Evolutionary conservation across 169 alveolate species (phyloP).

Genomic region (Plasmodium gallinaceum): DNA sequence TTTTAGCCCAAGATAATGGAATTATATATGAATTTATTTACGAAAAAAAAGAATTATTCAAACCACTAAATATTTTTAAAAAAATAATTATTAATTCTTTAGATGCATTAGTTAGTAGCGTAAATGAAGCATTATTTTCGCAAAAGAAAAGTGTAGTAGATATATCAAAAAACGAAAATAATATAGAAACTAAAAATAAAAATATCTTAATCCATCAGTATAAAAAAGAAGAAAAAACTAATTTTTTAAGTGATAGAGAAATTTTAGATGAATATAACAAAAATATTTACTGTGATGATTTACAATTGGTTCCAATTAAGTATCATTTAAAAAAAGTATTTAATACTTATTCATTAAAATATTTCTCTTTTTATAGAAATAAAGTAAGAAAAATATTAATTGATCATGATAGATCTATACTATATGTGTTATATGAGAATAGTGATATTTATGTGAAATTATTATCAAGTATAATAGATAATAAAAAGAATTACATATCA

Average conservation of each 20-base stretch:
- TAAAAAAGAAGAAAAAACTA: neutral
- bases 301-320: conserved; percentile 35
- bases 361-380: conserved; percentile 39
- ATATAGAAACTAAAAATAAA: neutral
- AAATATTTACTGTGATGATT: conserved; percentile 65
- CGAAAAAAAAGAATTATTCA: conserved; percentile 34
- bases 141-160: neutral
- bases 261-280: conserved; percentile 15
- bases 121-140: conserved; percentile 31
- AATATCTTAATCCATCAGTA: neutral
- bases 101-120: conserved; percentile 10
- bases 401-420: conserved; percentile 68
- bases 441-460: conserved; percentile 58
- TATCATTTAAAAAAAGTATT: conserved; percentile 61
- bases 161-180: neutral
- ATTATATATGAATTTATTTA: conserved; percentile 48
- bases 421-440: conserved; percentile 50
- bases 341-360: conserved; percentile 31
- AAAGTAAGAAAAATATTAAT: conserved; percentile 52
- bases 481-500: conserved; percentile 23
- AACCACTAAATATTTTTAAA: conserved; percentile 32
- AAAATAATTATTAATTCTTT: conserved; percentile 7
- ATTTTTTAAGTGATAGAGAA: neutral
- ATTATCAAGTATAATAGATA: neutral
- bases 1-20: conserved; percentile 56